Base-by-base conservation (phyloP, 495 filamentous ascomycete species). In the Parachaetomium inaequale region DNA sequence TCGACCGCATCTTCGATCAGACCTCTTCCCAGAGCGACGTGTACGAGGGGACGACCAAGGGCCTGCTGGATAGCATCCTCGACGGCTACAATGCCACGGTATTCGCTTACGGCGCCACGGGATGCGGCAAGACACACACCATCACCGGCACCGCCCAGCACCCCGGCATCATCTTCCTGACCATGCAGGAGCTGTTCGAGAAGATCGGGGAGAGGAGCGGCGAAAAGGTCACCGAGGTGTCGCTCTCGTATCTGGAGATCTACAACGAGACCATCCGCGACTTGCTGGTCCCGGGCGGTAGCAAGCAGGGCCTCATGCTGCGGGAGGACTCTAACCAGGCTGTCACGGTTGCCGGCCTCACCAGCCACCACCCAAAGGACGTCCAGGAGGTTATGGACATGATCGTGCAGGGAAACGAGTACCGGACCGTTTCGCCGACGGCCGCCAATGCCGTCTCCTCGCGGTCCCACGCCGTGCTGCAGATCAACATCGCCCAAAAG, bases 211-310 rank as follows among this genome's bases (percentile, higher is more conserved):
- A 97, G 42, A 76, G 89, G 42, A 86, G 85, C 42, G 83, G 85
- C 54, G 92, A 97, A 61, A 98, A 98, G 70, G 79, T 86, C 17
- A 93, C 92, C 19, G 92, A 97, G 68, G 74, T 99, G 36, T 91
- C 92, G 0, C 86, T 99, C 12, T 97, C 93, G 0, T 99, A 98
- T 73, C 84, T 99, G 17, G 94, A 99, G 71, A 99, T 99, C 50
- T 99, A 99, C 79, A 99, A 99, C 70, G 94, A 99, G 75, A 98
- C 93, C 0, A 99, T 99, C 63, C 89, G 94, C 43, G 94, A 99
- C 74, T 77, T 99, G 66, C 83, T 99, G 12, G 87, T 96, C 21
- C 88, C 90, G 5, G 89, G 90, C 28, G 90, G 88, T 34, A 89
- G 87, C 72, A 98, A 96, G 74, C 83, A 85, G 62, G 90, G 90